phyloP scores from a whole-genome alignment of 2,329 filamentous ascomycete genomes.

The Intubia oerlemansii region DNA sequence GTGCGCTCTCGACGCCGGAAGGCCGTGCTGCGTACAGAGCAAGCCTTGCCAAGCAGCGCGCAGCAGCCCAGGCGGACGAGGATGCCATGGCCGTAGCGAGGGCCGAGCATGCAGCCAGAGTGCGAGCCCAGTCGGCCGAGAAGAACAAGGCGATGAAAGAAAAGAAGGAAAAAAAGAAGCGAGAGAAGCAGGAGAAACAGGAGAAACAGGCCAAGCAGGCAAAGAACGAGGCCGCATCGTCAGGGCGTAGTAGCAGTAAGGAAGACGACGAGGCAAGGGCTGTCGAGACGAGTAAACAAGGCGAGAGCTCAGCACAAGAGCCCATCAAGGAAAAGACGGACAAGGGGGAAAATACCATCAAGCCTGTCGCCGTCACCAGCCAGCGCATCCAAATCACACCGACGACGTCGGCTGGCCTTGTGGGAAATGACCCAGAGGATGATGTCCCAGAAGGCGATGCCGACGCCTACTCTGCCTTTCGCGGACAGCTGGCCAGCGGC shows the following conservation, averaged over 20 bases:
- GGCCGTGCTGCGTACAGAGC: conserved; percentile 32
- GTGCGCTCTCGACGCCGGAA: conserved; percentile 26
- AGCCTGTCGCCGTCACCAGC: not conserved
- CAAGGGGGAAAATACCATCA: not conserved
- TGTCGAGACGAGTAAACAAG: no score
- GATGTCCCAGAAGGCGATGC: not conserved
- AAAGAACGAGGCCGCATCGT: no score
- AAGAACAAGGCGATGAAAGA: no score
- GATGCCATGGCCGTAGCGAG: conserved; percentile 1
- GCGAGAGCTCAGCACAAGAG: no score
- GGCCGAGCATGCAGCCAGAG: conserved; percentile 5
- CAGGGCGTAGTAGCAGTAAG: no score
- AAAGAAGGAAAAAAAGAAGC: no score
- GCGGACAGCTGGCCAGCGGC: conserved; percentile 53
- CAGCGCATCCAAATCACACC: conserved; percentile 15
- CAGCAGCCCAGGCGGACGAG: conserved; percentile 15
- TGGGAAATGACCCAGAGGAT: conserved; percentile 5
- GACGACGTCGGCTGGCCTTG: conserved; percentile 16
- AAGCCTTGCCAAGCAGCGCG: conserved; percentile 25
- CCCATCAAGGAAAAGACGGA: not conserved
- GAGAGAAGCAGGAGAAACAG: not conserved
- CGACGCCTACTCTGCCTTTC: conserved; percentile 30
- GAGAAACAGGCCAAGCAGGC: not conserved
- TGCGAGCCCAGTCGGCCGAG: not conserved
- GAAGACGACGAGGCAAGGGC: no score